A percentile compares a stretch with the other conserved stretches of the same genome.
Evolutionary conservation across 2,329 filamentous ascomycete genomes (phyloP).

Genomic region (Verruconis gallopava): DNA sequence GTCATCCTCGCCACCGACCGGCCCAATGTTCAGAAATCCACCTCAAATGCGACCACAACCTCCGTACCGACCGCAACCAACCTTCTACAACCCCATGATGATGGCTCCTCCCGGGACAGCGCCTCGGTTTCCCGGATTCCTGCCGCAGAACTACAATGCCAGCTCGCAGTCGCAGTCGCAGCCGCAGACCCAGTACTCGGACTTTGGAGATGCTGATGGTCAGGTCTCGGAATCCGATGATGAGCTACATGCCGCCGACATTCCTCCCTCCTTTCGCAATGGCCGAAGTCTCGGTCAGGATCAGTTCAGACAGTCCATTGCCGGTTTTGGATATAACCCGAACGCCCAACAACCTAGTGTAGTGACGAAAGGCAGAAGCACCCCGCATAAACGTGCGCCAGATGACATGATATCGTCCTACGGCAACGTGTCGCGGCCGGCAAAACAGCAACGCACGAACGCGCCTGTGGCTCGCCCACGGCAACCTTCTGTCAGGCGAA

Average conservation of each 20-base stretch:
- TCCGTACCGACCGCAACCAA: background rate
- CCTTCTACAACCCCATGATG: background rate
- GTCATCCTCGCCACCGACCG: conserved; percentile 6
- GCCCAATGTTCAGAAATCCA: background rate
- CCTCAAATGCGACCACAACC: background rate
- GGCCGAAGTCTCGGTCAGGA: background rate
- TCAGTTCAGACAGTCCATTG: background rate
- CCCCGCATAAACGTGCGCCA: conserved; percentile 25
- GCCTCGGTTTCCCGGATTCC: background rate
- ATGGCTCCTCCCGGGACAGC: conserved; percentile 8
- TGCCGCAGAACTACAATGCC: background rate
- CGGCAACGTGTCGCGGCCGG: conserved; percentile 20
- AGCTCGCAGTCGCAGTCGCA: conserved; percentile 4
- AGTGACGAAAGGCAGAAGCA: background rate
- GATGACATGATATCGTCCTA: conserved; percentile 34
- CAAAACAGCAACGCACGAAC: conserved; percentile 27
- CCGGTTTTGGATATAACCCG: conserved; percentile 2
- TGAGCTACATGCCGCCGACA: conserved; percentile 2
- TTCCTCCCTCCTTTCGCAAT: conserved; percentile 5
- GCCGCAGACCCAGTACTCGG: conserved; percentile 3
- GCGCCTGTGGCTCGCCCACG: conserved; percentile 21
- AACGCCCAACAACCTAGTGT: background rate
- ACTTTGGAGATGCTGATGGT: background rate
- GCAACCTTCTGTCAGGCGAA: background rate
- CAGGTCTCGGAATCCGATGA: conserved; percentile 7